phyloP scores from a whole-genome alignment of 768 basidiomycete species.

The Paxillus ammoniavirescens region DNA sequence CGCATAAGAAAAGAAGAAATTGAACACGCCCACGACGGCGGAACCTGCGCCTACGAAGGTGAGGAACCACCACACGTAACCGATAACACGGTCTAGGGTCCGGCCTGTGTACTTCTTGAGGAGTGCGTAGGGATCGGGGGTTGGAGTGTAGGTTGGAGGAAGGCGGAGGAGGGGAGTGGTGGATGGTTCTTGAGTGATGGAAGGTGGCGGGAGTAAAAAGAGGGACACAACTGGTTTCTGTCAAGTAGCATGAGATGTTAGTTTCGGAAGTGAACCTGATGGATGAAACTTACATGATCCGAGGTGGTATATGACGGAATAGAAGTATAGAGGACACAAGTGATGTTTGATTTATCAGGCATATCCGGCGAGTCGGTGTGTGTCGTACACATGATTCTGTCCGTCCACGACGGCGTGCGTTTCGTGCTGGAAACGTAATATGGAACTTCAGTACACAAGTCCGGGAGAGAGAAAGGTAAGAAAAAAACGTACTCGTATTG shows the following conservation, averaged over 20 bases:
- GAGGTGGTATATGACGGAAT: conserved; percentile 84
- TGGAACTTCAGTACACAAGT: conserved; percentile 7
- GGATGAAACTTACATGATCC: conserved; percentile 69
- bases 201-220: conserved; percentile 55
- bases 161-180: conserved; percentile 46
- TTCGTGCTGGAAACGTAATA: conserved; percentile 43
- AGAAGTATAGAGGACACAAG: conserved; percentile 72
- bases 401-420: conserved; percentile 89
- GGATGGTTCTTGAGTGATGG: neutral
- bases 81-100: conserved; percentile 68
- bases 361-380: conserved; percentile 59
- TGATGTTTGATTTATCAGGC: conserved; percentile 51
- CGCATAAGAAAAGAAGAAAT: conserved; percentile 65
- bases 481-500: conserved; percentile 61
- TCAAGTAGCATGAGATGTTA: neutral
- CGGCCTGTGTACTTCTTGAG: conserved; percentile 68
- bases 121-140: conserved; percentile 49
- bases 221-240: conserved; percentile 88
- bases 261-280: neutral
- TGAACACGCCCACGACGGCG: conserved; percentile 64
- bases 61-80: conserved; percentile 77
- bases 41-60: conserved; percentile 78
- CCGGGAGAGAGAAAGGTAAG: neutral
- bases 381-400: conserved; percentile 85
- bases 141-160: conserved; percentile 48